Evolutionary conservation across 805 yeast species (phyloP).

Genomic region (Middelhovenomyces tepae): DNA sequence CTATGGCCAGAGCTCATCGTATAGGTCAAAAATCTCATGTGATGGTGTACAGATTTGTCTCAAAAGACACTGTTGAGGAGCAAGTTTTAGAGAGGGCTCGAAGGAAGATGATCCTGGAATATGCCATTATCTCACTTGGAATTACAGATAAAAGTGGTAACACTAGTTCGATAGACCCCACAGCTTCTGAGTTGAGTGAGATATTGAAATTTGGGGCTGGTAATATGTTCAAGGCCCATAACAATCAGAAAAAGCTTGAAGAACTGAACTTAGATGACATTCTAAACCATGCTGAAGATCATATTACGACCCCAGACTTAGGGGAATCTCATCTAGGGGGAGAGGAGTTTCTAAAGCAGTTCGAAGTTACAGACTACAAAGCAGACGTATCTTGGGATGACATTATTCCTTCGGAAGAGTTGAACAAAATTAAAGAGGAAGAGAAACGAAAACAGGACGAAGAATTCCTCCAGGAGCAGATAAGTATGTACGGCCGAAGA

Average conservation of each 20-base stretch:
- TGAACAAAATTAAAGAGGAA: constrained; percentile 79
- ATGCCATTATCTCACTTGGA: constrained; percentile 94
- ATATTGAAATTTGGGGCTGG: constrained; percentile 98
- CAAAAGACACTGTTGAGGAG: constrained; percentile 96
- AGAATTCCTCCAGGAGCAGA: constrained; percentile 76
- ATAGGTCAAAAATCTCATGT: constrained; percentile 99
- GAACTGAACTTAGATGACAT: constrained; percentile 94
- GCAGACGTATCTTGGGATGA: constrained; percentile 99
- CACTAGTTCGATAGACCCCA: constrained; percentile 61
- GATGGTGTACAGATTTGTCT: constrained; percentile 93
- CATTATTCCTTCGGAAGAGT: constrained; percentile 91
- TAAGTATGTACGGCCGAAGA: constrained; percentile 77
- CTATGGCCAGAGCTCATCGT: constrained; percentile 99
- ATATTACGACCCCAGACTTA: constrained; percentile 87
- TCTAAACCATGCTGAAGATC: constrained; percentile 94
- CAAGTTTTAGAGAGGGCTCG: constrained; percentile 95
- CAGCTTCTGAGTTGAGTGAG: constrained; percentile 77
- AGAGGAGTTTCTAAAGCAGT: constrained; percentile 92
- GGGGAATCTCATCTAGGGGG: constrained; percentile 98
- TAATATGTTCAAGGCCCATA: constrained; percentile 91
- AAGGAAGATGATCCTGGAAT: constrained; percentile 95
- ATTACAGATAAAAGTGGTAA: constrained; percentile 63
- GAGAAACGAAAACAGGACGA: constrained; percentile 84
- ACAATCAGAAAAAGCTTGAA: constrained; percentile 92
- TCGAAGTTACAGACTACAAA: constrained; percentile 96